Evolutionary conservation across 495 filamentous ascomycete species (phyloP).

Genomic region (Sabuloglossum arenarium): DNA sequence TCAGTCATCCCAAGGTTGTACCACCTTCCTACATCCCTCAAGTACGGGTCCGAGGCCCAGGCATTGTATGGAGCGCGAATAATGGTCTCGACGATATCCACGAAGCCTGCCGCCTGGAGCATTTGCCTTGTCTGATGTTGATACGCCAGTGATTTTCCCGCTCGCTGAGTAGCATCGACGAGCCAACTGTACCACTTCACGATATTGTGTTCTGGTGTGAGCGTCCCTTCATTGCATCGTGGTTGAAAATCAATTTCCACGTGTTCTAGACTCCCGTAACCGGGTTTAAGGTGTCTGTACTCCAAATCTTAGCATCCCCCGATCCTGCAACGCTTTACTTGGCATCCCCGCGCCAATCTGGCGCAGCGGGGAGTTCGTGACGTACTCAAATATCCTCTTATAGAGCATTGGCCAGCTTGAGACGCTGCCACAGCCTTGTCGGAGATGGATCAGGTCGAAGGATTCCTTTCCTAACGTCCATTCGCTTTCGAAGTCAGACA

Average conservation of each 20-base stretch:
- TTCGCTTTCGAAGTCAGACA: slow-evolving; percentile 60
- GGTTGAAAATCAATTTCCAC: slow-evolving; percentile 78
- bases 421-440: slow-evolving; percentile 64
- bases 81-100: slow-evolving; percentile 55
- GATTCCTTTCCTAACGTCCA: slow-evolving; percentile 54
- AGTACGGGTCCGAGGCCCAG: slow-evolving; percentile 50
- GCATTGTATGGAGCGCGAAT: slow-evolving; percentile 57
- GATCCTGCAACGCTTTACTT: not conserved
- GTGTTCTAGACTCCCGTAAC: slow-evolving; percentile 61
- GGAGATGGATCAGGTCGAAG: slow-evolving; percentile 75
- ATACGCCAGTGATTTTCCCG: slow-evolving; percentile 40
- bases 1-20: slow-evolving; percentile 55
- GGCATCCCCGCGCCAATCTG: no score
- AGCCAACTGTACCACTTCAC: slow-evolving; percentile 50
- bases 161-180: slow-evolving; percentile 43
- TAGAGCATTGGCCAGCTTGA: slow-evolving; percentile 60
- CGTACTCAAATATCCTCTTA: slow-evolving; percentile 41
- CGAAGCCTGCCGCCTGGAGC: slow-evolving; percentile 56
- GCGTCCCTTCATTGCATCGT: slow-evolving; percentile 50
- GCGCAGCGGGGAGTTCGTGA: not conserved
- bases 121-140: slow-evolving; percentile 42
- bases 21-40: slow-evolving; percentile 59
- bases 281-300: slow-evolving; percentile 54
- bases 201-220: slow-evolving; percentile 27
- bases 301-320: slow-evolving; percentile 3